Percentiles rank a stretch among this genome's conserved stretches.
phyloP scores from a whole-genome alignment of 2,329 filamentous ascomycete genomes.

The Microcyclospora tardicrescens region DNA sequence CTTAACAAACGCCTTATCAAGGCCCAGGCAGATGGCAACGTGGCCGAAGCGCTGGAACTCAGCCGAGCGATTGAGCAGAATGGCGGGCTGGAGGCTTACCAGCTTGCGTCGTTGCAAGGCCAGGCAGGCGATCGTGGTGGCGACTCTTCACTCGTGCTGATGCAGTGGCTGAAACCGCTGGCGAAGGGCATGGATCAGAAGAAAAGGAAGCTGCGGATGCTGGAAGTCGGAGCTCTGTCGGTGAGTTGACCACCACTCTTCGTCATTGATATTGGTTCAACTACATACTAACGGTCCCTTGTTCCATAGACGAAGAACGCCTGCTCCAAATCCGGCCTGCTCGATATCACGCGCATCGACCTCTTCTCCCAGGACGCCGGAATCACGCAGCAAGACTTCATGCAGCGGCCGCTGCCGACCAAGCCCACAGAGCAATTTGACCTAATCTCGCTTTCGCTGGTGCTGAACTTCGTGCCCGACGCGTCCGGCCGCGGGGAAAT shows the following conservation, averaged over 20 bases:
- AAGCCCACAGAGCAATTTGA: slow-evolving; percentile 56
- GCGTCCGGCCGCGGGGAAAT: slow-evolving; percentile 65
- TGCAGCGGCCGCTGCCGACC: slow-evolving; percentile 65
- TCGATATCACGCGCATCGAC: slow-evolving; percentile 75
- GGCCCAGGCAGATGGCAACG: slow-evolving; percentile 34
- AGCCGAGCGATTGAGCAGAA: slow-evolving; percentile 39
- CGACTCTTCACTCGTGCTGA: slow-evolving; percentile 47
- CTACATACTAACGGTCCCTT: too few species aligned
- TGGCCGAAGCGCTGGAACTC: slow-evolving; percentile 28
- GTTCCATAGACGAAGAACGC: slow-evolving; percentile 46
- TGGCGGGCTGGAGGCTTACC: slow-evolving; percentile 48
- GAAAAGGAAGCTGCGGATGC: slow-evolving; percentile 43
- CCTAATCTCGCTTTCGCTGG: slow-evolving; percentile 79
- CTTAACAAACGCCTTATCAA: slow-evolving; percentile 44
- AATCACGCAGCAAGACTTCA: slow-evolving; percentile 86
- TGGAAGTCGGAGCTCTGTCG: slow-evolving; percentile 83
- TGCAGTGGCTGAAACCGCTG: slow-evolving; percentile 41
- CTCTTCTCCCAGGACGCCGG: slow-evolving; percentile 71
- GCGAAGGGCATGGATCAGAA: slow-evolving; percentile 2
- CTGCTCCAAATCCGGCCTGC: slow-evolving; percentile 58
- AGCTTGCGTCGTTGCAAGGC: slow-evolving; percentile 49
- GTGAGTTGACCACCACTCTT: slow-evolving; percentile 24
- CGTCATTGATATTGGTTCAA: too few species aligned
- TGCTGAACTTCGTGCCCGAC: slow-evolving; percentile 87
- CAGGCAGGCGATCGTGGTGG: slow-evolving; percentile 48